These are phyloP conservation scores for Rhypophila decipiens DNA, from an alignment of 495 filamentous ascomycete species.

Conservation along the genomic window DNA sequence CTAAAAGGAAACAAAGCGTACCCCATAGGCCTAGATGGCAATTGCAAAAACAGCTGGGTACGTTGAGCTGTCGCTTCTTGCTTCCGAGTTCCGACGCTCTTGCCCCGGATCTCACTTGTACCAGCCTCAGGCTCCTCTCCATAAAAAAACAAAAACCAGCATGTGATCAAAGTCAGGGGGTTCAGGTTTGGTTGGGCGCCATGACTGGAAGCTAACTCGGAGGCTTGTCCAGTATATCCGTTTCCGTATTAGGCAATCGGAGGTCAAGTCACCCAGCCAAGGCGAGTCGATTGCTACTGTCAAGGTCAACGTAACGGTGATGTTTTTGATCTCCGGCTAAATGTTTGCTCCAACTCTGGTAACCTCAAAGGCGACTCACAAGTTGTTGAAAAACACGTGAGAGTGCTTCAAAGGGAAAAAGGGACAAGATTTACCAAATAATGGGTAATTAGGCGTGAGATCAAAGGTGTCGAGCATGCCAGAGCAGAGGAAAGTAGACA, in stretches of 20 bases:
- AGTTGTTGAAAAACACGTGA: too few species aligned
- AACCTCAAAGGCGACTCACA: too few species aligned
- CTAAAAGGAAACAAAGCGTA: too few species aligned
- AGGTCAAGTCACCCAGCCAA: neutral
- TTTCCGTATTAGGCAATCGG: neutral
- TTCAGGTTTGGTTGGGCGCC: neutral
- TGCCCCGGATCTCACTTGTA: neutral
- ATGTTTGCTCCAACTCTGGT: neutral
- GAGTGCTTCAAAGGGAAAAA: too few species aligned
- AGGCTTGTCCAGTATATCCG: neutral
- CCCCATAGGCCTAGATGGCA: neutral
- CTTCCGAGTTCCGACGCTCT: neutral
- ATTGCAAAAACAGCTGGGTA: neutral
- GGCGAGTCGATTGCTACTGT: neutral
- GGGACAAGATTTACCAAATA: too few species aligned
- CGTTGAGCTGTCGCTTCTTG: neutral
- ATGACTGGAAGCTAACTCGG: neutral
- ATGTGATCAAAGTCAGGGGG: neutral
- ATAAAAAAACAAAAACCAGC: neutral
- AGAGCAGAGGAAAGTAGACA: too few species aligned
- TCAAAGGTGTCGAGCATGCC: too few species aligned
- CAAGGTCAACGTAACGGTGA: neutral
- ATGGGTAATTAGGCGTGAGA: too few species aligned
- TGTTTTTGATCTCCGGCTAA: neutral
- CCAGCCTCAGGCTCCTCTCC: neutral